Evolutionary conservation across 305 asterid species (phyloP), one percentile per base, ranked within the genome.

Genomic region (Nicotiana rustica): DNA sequence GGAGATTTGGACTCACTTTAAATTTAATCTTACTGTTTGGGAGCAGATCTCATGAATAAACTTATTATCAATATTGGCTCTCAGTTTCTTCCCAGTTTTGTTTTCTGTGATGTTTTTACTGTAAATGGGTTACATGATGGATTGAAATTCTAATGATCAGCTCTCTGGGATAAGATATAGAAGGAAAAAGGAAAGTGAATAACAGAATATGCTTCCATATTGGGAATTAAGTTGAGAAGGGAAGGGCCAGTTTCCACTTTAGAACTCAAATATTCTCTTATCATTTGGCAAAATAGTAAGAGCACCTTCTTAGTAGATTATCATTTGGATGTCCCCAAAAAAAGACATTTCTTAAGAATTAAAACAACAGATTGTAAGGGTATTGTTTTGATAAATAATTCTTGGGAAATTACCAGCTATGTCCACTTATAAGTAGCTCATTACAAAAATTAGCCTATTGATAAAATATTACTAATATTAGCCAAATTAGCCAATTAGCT

Each of bases 1-100:
- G 67, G 70, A 75, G 88, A 91, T 66, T 33, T 49, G 1, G 92
- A 92, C 80, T 86, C 67, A 18, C 87, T 89, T 84, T 88, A 76
- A 84, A 55, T 69, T 15, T 69, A 9, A 38, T 38, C 57, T 69
- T 69, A 38, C 33, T 69, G 77, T 38, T 68, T 73, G 25, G 79
- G 36, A 73, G 36, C 79, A 25, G 44, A 73, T 73, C 15, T 14
- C 31, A 29, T 75, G 47, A 75, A 75, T 52, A 75, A 52, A 52
- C 79, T 3, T 73, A 73, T 19, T 38, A 18, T 44, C 78, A 6
- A 25, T 29, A 67, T 25, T 52, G 5, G 44, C 25, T 52, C 44
- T 52, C 5, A 55, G 19, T 57, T 15, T 12, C 57, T 52, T 6
- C 5, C 21, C 61, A 47, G 79, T 71, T 47, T 47, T 47, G 79